These are phyloP conservation scores for Aspergillus calidoustus DNA, from an alignment of 2,329 filamentous ascomycete species.

Conservation along the genomic window DNA sequence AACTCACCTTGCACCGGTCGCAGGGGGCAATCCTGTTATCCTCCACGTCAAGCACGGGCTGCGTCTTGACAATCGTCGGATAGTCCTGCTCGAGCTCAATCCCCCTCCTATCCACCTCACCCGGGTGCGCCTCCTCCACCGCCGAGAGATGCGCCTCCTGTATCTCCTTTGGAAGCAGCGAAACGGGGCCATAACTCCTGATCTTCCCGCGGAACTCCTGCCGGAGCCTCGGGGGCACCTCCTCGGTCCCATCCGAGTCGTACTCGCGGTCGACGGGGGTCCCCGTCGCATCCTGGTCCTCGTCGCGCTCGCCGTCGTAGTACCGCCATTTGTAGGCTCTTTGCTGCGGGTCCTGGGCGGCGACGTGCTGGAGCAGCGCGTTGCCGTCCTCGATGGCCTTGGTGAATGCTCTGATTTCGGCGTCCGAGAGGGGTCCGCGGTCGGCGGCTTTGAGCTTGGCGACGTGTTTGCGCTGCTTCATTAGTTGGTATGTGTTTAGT, in stretches of 20 bases:
- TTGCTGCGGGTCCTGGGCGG: too few species aligned
- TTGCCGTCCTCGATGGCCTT: too few species aligned
- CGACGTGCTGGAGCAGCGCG: too few species aligned
- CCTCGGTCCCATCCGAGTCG: neutral
- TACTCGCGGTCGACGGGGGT: neutral
- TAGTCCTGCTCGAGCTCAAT: neutral
- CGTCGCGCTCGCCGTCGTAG: too few species aligned
- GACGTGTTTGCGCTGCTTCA: too few species aligned
- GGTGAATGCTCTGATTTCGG: too few species aligned
- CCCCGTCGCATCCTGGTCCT: too few species aligned
- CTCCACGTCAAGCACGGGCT: neutral
- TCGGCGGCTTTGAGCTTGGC: too few species aligned
- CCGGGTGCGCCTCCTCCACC: neutral
- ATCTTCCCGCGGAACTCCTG: neutral
- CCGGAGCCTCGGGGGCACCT: neutral
- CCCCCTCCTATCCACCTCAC: neutral
- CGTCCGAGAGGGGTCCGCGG: too few species aligned
- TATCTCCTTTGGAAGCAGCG: neutral
- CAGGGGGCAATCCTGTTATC: neutral
- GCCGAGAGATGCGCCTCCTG: neutral
- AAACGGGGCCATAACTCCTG: neutral
- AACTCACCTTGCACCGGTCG: neutral
- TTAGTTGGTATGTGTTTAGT: too few species aligned
- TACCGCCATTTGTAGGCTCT: too few species aligned
- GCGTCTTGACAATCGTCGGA: neutral